phyloP scores from a whole-genome alignment of 129 eudicot species.

The Pseudognaphalium luteoalbum region DNA sequence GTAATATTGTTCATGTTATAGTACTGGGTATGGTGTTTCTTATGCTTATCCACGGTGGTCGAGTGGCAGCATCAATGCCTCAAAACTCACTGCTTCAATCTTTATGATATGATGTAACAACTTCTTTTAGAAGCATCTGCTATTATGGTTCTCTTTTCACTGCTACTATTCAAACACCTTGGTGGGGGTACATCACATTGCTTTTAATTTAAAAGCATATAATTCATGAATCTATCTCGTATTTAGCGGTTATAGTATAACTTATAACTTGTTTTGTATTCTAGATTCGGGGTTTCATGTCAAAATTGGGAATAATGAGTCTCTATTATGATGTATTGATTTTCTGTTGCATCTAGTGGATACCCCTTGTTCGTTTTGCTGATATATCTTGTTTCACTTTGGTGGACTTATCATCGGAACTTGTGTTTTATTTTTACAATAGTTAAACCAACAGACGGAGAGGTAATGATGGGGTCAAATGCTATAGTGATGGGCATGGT shows the following conservation, averaged over 20 bases:
- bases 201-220: not conserved
- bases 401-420: constrained; percentile 94
- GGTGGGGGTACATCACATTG: constrained; percentile 68
- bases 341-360: constrained; percentile 94
- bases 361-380: constrained; percentile 77
- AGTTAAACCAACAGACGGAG: constrained; percentile 60
- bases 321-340: constrained; percentile 89
- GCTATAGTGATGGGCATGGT: no score
- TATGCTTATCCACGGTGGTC: constrained; percentile 87
- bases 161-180: constrained; percentile 84
- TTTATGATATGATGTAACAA: constrained; percentile 75
- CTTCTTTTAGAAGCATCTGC: constrained; percentile 98
- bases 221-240: not conserved
- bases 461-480: constrained; percentile 81
- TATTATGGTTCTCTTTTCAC: constrained; percentile 99
- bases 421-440: constrained; percentile 73
- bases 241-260: not conserved
- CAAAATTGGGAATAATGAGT: constrained; percentile 95
- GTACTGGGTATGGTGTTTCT: constrained; percentile 97
- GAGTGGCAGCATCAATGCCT: constrained; percentile 85
- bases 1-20: constrained; percentile 88
- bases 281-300: constrained; percentile 93
- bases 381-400: constrained; percentile 19
- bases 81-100: constrained; percentile 64
- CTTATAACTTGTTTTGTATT: no score